Evolutionary conservation across 139 green algal species (phyloP).

Genomic region (Haematococcus lacustris): DNA sequence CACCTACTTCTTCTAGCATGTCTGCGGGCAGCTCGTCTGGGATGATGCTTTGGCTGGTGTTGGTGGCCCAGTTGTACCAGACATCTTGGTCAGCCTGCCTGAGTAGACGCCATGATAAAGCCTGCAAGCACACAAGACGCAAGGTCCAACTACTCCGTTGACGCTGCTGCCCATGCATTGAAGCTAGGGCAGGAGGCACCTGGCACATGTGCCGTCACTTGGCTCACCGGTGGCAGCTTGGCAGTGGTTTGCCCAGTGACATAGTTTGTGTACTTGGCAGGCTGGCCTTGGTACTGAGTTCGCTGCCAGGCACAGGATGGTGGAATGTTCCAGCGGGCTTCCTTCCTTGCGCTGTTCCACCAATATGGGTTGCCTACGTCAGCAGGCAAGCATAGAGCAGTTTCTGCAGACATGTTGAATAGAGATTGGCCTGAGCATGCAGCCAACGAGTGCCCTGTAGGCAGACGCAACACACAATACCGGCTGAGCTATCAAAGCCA

Average conservation of each 20-base stretch:
- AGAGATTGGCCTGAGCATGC: no score
- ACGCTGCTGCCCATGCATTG: neutral
- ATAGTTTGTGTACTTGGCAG: constrained; percentile 27
- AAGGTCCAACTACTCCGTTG: no score
- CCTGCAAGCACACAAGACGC: constrained; percentile 2
- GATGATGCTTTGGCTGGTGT: constrained; percentile 4
- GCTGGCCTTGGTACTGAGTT: constrained; percentile 21
- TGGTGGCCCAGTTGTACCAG: constrained; percentile 22
- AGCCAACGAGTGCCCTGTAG: no score
- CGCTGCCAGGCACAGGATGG: constrained; percentile 31
- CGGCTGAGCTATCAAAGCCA: no score
- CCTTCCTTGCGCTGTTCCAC: constrained; percentile 19
- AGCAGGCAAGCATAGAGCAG: no score
- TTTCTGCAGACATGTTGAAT: no score
- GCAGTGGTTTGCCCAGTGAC: constrained; percentile 19
- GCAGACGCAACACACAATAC: no score
- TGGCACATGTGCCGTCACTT: no score
- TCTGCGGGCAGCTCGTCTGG: constrained; percentile 11
- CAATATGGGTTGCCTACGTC: constrained; percentile 18
- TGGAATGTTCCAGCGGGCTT: constrained; percentile 32
- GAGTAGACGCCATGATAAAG: constrained; percentile 13
- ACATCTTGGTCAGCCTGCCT: constrained; percentile 4
- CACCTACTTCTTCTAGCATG: constrained; percentile 11
- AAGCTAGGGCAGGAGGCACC: neutral
- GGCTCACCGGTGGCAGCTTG: constrained; percentile 14